A percentile compares a stretch with the other conserved stretches of the same genome.
Conservation (phyloP, 164 flowering plant species). For the Magnolia sinica region DNA sequence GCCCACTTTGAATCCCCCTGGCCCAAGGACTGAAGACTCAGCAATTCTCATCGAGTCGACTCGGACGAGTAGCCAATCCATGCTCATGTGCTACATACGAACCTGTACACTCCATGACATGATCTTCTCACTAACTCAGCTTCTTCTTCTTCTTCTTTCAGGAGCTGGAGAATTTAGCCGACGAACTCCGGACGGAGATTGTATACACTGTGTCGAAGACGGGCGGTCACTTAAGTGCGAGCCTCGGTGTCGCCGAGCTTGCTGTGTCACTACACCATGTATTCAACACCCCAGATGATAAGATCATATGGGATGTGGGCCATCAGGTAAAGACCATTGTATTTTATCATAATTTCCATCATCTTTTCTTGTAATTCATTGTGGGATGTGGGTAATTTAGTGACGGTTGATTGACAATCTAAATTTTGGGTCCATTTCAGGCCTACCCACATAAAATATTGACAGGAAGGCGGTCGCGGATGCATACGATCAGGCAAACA, state of each 20-base stretch:
- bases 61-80: no score
- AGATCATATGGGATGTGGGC: constrained; percentile 26
- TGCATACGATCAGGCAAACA: constrained; percentile 17
- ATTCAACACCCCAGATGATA: constrained; percentile 45
- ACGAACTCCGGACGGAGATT: constrained; percentile 41
- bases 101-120: no score
- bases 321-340: constrained; percentile 27
- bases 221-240: constrained; percentile 50
- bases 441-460: constrained; percentile 29
- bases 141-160: constrained; percentile 5
- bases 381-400: background rate
- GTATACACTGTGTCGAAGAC: constrained; percentile 39
- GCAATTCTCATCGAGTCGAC: no score
- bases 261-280: constrained; percentile 56
- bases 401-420: background rate
- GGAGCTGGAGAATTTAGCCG: constrained; percentile 37
- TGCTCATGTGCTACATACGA: no score
- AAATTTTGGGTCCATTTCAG: constrained; percentile 20
- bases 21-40: no score
- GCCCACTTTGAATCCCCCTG: no score
- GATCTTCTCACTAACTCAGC: background rate
- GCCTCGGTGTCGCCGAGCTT: constrained; percentile 46
- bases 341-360: no score
- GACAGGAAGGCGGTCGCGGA: constrained; percentile 32
- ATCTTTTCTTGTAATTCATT: no score